Evolutionary conservation across 106 monocot genomes (phyloP).

Genomic region (Dendrobium catenatum): DNA sequence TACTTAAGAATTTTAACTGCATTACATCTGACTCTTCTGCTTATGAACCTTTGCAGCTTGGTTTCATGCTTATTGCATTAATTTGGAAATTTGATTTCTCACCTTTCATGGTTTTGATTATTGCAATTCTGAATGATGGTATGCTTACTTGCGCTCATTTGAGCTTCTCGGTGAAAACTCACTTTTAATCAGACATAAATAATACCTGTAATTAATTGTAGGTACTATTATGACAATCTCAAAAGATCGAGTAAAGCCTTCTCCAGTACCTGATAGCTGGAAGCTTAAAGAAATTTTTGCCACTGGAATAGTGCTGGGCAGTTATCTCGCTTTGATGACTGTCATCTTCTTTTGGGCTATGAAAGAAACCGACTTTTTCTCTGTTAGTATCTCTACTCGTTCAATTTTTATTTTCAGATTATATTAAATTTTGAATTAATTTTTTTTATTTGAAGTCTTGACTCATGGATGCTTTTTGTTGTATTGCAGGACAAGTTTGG

Average conservation of each 20-base stretch:
- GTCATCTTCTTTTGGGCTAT: conserved; percentile 77
- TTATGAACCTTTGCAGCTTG: conserved; percentile 33
- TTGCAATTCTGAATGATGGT: conserved; percentile 82
- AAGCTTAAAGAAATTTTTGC: conserved; percentile 81
- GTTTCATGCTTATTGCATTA: conserved; percentile 70
- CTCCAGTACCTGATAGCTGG: conserved; percentile 77
- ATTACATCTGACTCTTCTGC: neutral
- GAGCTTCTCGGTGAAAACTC: neutral
- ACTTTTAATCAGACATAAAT: neutral
- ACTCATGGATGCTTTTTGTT: neutral
- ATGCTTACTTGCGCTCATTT: neutral
- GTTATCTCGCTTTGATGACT: conserved; percentile 66
- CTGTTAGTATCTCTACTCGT: conserved; percentile 20
- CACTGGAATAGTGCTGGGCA: conserved; percentile 60
- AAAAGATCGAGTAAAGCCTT: conserved; percentile 70
- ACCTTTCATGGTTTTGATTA: conserved; percentile 83
- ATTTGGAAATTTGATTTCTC: conserved; percentile 88
- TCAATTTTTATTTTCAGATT: neutral
- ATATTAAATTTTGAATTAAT: neutral
- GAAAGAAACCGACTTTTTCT: conserved; percentile 64
- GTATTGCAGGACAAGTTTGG: conserved; percentile 47
- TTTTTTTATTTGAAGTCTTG: too few relatives aligned
- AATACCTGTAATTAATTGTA: conserved; percentile 1
- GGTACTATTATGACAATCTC: conserved; percentile 89
- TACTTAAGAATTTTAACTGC: neutral